Evolutionary conservation across 164 flowering plant genomes (phyloP).

Genomic region (Buxus sempervirens): DNA sequence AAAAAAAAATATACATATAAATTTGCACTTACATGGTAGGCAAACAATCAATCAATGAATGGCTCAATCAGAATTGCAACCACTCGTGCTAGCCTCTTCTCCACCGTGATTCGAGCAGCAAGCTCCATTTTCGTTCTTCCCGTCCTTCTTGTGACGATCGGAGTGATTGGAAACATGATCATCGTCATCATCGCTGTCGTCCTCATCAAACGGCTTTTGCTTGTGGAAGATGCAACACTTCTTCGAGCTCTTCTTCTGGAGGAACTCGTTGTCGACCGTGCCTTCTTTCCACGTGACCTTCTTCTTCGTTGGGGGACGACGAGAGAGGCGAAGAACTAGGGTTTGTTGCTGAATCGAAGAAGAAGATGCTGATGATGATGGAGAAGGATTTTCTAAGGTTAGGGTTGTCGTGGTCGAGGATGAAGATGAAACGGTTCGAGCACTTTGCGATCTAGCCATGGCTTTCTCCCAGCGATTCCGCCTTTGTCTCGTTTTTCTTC

Average conservation of each 20-base stretch:
- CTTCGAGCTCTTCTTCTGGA: slow-evolving; percentile 87
- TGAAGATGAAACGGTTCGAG: slow-evolving; percentile 16
- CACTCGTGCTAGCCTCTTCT: neutral
- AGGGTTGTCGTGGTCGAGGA: slow-evolving; percentile 33
- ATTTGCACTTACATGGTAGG: neutral
- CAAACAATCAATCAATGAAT: neutral
- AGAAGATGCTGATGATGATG: slow-evolving; percentile 10
- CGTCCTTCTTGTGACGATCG: slow-evolving; percentile 7
- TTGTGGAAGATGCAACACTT: slow-evolving; percentile 96
- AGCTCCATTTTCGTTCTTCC: neutral
- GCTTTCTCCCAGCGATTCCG: neutral
- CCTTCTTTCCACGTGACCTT: slow-evolving; percentile 94
- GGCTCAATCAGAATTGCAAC: neutral
- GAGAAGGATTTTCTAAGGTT: slow-evolving; percentile 37
- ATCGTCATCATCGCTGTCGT: slow-evolving; percentile 68
- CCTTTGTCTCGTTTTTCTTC: too few relatives aligned
- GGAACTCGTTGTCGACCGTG: slow-evolving; percentile 90
- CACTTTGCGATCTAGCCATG: slow-evolving; percentile 26
- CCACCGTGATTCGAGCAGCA: slow-evolving; percentile 19
- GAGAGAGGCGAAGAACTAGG: slow-evolving; percentile 55
- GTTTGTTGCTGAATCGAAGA: slow-evolving; percentile 32
- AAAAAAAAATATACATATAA: too few relatives aligned
- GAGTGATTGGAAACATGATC: slow-evolving; percentile 1
- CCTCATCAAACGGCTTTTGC: slow-evolving; percentile 88
- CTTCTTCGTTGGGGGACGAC: slow-evolving; percentile 49